phyloP scores from a whole-genome alignment of 805 yeast genomes.

The Wickerhamomyces xylosicus region DNA sequence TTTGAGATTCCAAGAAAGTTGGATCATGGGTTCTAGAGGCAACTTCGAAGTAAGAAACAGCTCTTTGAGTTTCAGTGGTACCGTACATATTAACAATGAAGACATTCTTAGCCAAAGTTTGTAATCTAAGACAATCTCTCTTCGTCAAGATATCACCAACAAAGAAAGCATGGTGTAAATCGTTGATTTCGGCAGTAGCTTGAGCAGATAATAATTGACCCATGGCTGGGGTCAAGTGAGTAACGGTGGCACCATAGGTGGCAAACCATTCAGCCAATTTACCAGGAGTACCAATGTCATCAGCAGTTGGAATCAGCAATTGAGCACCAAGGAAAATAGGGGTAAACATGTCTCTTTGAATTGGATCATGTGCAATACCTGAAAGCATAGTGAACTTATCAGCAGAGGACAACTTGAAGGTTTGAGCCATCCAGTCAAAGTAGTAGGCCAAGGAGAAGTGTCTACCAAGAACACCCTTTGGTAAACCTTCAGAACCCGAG shows the following conservation, averaged over 20 bases:
- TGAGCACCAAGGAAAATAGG: constrained; percentile 95
- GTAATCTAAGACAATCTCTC: constrained; percentile 91
- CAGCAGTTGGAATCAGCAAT: constrained; percentile 86
- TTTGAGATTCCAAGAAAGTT: constrained; percentile 67
- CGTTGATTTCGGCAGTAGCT: constrained; percentile 78
- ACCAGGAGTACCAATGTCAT: constrained; percentile 98
- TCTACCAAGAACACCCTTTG: constrained; percentile 97
- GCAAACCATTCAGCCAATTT: constrained; percentile 97
- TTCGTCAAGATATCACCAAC: constrained; percentile 97
- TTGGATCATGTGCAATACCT: constrained; percentile 99
- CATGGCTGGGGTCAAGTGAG: constrained; percentile 99
- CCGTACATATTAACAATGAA: constrained; percentile 96
- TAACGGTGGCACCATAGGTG: constrained; percentile 81
- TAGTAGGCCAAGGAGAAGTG: constrained; percentile 95
- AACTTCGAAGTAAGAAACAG: constrained; percentile 91
- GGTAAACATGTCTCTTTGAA: constrained; percentile 98
- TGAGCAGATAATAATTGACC: constrained; percentile 95
- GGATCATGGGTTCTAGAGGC: constrained; percentile 62
- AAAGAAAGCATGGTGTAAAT: constrained; percentile 90
- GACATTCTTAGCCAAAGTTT: constrained; percentile 83
- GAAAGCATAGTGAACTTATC: constrained; percentile 96
- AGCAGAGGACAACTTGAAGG: constrained; percentile 62
- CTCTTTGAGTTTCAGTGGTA: constrained; percentile 97
- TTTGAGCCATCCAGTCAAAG: constrained; percentile 96
- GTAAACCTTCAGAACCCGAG: constrained; percentile 96